A percentile compares a stretch with the other conserved stretches of the same genome.
Evolutionary conservation across 345 rosid genomes (phyloP).

Genomic region (Sonneratia alba): DNA sequence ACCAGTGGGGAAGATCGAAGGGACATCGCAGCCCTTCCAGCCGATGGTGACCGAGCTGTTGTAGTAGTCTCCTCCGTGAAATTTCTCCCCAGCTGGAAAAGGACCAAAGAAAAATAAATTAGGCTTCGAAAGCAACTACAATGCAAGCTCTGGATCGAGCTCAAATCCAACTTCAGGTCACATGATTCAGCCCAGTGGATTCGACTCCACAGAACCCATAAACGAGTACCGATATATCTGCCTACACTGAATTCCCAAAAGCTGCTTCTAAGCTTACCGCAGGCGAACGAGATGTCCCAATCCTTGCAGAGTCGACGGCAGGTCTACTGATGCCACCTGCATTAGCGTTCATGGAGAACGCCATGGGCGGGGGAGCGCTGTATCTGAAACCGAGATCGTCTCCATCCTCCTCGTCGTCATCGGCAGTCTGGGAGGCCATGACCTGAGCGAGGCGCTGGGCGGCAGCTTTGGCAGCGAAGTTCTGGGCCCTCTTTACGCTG

Average conservation of each 20-base stretch:
- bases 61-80: slow-evolving; percentile 37
- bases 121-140: slow-evolving; percentile 6
- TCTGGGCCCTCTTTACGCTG: slow-evolving; percentile 75
- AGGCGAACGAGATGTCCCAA: slow-evolving; percentile 81
- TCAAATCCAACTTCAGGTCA: background rate
- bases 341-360: slow-evolving; percentile 44
- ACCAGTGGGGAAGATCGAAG: slow-evolving; percentile 42
- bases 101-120: slow-evolving; percentile 10
- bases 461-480: slow-evolving; percentile 93
- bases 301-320: slow-evolving; percentile 31
- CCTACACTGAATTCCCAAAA: slow-evolving; percentile 2
- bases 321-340: slow-evolving; percentile 15
- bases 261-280: slow-evolving; percentile 34
- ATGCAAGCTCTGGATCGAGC: background rate
- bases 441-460: slow-evolving; percentile 98
- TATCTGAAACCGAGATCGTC: slow-evolving; percentile 80
- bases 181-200: background rate
- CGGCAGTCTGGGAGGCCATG: slow-evolving; percentile 95
- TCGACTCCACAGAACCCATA: background rate
- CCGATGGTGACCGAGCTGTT: slow-evolving; percentile 38
- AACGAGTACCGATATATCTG: background rate
- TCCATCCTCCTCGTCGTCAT: slow-evolving; percentile 59
- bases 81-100: slow-evolving; percentile 44
- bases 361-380: slow-evolving; percentile 73
- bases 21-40: slow-evolving; percentile 49